Evolutionary conservation across 2,329 filamentous ascomycete genomes (phyloP).

Genomic region (Alternaria brassicae): DNA sequence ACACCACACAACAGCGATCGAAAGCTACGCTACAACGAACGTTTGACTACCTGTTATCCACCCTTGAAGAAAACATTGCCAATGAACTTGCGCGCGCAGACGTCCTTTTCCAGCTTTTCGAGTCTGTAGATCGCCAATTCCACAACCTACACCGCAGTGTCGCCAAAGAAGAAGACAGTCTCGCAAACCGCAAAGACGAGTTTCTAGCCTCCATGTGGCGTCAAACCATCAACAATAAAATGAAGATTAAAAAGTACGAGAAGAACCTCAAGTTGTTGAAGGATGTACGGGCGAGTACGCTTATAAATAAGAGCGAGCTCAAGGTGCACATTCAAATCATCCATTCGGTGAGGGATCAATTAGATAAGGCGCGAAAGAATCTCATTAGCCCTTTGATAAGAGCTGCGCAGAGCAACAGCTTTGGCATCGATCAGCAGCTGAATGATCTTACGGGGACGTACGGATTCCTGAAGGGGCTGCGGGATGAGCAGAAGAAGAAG

Average conservation of each 20-base stretch:
- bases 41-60: constrained; percentile 84
- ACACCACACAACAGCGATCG: constrained; percentile 80
- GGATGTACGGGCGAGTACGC: constrained; percentile 80
- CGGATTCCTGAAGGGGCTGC: constrained; percentile 74
- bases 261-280: constrained; percentile 82
- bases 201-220: constrained; percentile 87
- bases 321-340: constrained; percentile 87
- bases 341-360: constrained; percentile 81
- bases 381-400: constrained; percentile 84
- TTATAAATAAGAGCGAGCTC: constrained; percentile 85
- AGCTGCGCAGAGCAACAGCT: constrained; percentile 69
- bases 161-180: constrained; percentile 79
- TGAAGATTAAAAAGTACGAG: constrained; percentile 85
- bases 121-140: constrained; percentile 89
- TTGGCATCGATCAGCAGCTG: constrained; percentile 86
- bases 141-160: constrained; percentile 85
- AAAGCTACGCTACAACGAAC: constrained; percentile 82
- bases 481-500: constrained; percentile 81
- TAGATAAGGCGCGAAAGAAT: constrained; percentile 83
- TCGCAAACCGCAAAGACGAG: constrained; percentile 82
- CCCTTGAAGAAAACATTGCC: constrained; percentile 88
- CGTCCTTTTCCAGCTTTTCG: constrained; percentile 86
- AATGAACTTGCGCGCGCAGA: constrained; percentile 82
- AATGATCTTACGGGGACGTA: constrained; percentile 81
- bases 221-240: constrained; percentile 78